Conservation (phyloP, 352 stramenopile genomes). For the Phytophthora pluvialis region DNA sequence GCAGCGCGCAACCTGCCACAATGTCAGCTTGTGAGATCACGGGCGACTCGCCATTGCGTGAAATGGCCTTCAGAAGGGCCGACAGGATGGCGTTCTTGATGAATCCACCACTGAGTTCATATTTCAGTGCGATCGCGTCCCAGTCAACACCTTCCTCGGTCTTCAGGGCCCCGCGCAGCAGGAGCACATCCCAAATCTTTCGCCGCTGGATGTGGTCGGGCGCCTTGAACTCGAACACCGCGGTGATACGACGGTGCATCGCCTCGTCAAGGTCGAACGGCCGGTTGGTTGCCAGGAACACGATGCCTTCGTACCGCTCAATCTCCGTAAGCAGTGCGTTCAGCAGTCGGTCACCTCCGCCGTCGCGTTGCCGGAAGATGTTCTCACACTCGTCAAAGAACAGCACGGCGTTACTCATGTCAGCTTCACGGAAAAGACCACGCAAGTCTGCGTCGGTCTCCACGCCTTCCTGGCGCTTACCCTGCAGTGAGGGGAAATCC, state of each 20-base stretch:
- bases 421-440: slow-evolving; percentile 85
- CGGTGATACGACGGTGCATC: slow-evolving; percentile 91
- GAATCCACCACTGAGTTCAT: slow-evolving; percentile 90
- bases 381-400: slow-evolving; percentile 93
- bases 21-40: slow-evolving; percentile 84
- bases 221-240: slow-evolving; percentile 89
- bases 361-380: slow-evolving; percentile 88
- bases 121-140: slow-evolving; percentile 86
- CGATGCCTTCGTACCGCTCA: slow-evolving; percentile 88
- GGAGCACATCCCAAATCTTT: slow-evolving; percentile 86
- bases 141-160: slow-evolving; percentile 79
- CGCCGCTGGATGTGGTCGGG: slow-evolving; percentile 84
- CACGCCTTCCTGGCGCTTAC: slow-evolving; percentile 77
- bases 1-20: slow-evolving; percentile 78
- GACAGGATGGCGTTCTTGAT: slow-evolving; percentile 93
- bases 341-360: slow-evolving; percentile 76
- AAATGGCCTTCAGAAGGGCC: slow-evolving; percentile 81
- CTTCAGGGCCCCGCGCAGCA: slow-evolving; percentile 54
- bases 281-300: slow-evolving; percentile 90
- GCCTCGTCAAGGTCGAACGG: slow-evolving; percentile 90
- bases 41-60: slow-evolving; percentile 53
- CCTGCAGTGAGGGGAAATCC: slow-evolving; percentile 87
- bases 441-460: slow-evolving; percentile 84
- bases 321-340: slow-evolving; percentile 91
- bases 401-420: slow-evolving; percentile 91